Conservation (phyloP, 208 protist genomes). For the Leishmania tropica region DNA sequence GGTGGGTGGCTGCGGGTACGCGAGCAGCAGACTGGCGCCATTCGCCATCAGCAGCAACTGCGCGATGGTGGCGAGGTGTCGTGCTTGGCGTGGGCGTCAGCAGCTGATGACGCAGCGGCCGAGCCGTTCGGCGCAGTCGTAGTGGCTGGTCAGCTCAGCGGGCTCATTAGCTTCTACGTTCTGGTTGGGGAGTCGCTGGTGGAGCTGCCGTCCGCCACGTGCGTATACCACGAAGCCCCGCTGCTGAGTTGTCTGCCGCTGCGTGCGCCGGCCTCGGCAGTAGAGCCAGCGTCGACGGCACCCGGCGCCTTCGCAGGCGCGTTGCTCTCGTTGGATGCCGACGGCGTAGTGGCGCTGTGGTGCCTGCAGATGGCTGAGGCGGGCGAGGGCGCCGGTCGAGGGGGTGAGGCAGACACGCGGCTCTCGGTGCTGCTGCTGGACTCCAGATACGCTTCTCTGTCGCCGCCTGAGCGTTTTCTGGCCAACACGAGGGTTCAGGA, state of each 20-base stretch:
- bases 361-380: not conserved
- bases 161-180: slow-evolving; percentile 31
- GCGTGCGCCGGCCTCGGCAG: not conserved
- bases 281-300: not conserved
- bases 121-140: slow-evolving; percentile 1
- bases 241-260: slow-evolving; percentile 31
- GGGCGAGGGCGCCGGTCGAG: not conserved
- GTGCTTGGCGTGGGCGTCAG: slow-evolving; percentile 29
- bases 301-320: not conserved
- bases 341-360: slow-evolving; percentile 42
- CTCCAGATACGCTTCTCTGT: slow-evolving; percentile 18
- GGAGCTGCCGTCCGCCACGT: slow-evolving; percentile 31
- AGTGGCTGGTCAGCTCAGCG: slow-evolving; percentile 38
- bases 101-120: not conserved
- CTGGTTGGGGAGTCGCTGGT: slow-evolving; percentile 33
- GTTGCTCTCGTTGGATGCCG: slow-evolving; percentile 35
- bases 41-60: slow-evolving; percentile 51
- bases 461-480: not conserved
- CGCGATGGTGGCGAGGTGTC: slow-evolving; percentile 34
- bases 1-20: slow-evolving; percentile 59
- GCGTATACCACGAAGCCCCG: slow-evolving; percentile 32
- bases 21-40: slow-evolving; percentile 37
- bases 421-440: slow-evolving; percentile 17
- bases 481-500: not conserved
- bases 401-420: not conserved